Conservation (phyloP, 2,329 filamentous ascomycete genomes). For the Claviceps capensis region DNA sequence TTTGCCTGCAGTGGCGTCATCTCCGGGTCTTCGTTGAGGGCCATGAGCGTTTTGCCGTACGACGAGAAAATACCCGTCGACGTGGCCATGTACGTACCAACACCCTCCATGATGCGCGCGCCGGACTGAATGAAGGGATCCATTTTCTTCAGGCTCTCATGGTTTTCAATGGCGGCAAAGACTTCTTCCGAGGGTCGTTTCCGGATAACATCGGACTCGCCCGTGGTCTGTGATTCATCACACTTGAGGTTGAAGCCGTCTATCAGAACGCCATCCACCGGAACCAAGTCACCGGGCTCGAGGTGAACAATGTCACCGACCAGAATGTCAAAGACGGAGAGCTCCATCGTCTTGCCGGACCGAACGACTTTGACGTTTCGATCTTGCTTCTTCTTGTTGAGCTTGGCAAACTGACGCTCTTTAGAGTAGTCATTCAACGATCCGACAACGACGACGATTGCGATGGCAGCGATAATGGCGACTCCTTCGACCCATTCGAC, state of each 20-base stretch:
- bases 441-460: conserved; percentile 63
- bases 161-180: conserved; percentile 52
- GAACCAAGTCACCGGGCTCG: conserved; percentile 63
- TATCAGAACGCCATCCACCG: conserved; percentile 61
- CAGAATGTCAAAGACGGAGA: conserved; percentile 56
- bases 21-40: conserved; percentile 58
- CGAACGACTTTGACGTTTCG: conserved; percentile 59
- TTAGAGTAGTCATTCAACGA: conserved; percentile 72
- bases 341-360: conserved; percentile 54
- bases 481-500: conserved; percentile 75
- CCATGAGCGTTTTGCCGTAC: conserved; percentile 63
- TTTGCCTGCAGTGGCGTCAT: conserved; percentile 67
- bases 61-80: conserved; percentile 61
- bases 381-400: conserved; percentile 70
- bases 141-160: conserved; percentile 54
- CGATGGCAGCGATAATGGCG: conserved; percentile 67
- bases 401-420: conserved; percentile 63
- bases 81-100: conserved; percentile 62
- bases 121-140: conserved; percentile 81
- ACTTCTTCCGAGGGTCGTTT: conserved; percentile 57
- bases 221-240: conserved; percentile 67
- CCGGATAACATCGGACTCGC: conserved; percentile 62
- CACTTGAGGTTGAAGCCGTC: conserved; percentile 62
- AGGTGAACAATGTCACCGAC: conserved; percentile 58
- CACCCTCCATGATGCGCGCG: conserved; percentile 61